Conservation (phyloP, 1,139 yeast genomes). For the Lodderomyces jiufengensis region DNA sequence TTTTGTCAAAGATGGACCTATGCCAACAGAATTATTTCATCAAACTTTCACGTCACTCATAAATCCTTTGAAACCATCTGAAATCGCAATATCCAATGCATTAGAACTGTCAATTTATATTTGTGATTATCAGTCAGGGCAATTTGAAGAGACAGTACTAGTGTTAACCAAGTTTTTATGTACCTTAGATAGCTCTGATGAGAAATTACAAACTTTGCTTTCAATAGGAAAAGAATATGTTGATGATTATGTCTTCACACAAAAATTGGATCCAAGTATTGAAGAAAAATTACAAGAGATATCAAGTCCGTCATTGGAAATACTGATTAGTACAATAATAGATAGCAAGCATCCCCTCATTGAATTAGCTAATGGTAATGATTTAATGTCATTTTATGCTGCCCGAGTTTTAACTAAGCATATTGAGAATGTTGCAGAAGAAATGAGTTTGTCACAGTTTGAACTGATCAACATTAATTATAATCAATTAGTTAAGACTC, state of each 20-base stretch:
- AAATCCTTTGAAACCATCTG: conserved; percentile 11
- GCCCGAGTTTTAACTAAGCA: conserved; percentile 25
- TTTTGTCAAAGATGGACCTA: conserved; percentile 14
- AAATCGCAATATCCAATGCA: conserved; percentile 45
- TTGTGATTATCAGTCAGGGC: conserved; percentile 15
- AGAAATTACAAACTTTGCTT: conserved; percentile 9
- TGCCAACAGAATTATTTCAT: conserved; percentile 15
- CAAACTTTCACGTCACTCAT: conserved; percentile 14
- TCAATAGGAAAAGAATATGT: conserved; percentile 25
- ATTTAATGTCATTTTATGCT: conserved; percentile 18
- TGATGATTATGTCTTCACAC: conserved; percentile 23
- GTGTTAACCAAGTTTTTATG: conserved; percentile 14
- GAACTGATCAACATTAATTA: conserved; percentile 25
- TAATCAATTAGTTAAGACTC: conserved; percentile 28
- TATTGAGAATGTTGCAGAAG: conserved; percentile 27
- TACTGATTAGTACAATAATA: neutral
- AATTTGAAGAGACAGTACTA: conserved; percentile 8
- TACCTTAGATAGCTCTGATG: conserved; percentile 8
- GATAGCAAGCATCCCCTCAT: neutral
- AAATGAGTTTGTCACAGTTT: conserved; percentile 22
- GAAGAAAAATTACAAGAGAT: conserved; percentile 1
- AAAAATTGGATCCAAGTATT: conserved; percentile 1
- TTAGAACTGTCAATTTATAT: conserved; percentile 39
- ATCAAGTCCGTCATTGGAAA: neutral
- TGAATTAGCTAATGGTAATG: conserved; percentile 3